A percentile compares a stretch with the other conserved stretches of the same genome.
Evolutionary conservation across 2,329 filamentous ascomycete genomes (phyloP).

Genomic region (Nemania diffusa): DNA sequence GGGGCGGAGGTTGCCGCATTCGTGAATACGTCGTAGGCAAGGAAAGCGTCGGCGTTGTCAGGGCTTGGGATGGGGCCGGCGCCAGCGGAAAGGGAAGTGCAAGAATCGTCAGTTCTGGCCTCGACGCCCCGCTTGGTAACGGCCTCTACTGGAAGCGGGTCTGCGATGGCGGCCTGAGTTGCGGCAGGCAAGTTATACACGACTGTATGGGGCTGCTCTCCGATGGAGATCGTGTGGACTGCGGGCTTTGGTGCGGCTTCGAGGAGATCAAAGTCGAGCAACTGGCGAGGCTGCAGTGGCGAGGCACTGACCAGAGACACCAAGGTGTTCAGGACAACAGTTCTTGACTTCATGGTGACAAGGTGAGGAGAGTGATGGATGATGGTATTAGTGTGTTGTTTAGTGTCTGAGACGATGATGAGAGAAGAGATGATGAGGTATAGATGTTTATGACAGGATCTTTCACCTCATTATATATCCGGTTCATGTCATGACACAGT

Average conservation of each 20-base stretch:
- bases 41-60: constrained; percentile 50
- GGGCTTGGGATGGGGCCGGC: constrained; percentile 47
- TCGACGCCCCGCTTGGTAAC: constrained; percentile 26
- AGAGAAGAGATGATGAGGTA: neutral
- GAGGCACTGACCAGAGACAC: constrained; percentile 36
- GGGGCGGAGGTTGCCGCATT: constrained; percentile 39
- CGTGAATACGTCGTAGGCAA: constrained; percentile 39
- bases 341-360: constrained; percentile 35
- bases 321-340: constrained; percentile 35
- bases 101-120: constrained; percentile 34
- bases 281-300: constrained; percentile 45
- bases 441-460: neutral
- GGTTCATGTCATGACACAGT: neutral
- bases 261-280: constrained; percentile 51
- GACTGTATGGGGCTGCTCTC: constrained; percentile 44
- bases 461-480: constrained; percentile 25
- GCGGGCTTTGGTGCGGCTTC: constrained; percentile 48
- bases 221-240: constrained; percentile 45
- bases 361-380: neutral
- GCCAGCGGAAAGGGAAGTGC: constrained; percentile 41
- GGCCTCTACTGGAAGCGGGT: constrained; percentile 39
- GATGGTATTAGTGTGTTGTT: neutral
- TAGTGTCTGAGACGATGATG: constrained; percentile 8
- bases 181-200: constrained; percentile 46
- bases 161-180: constrained; percentile 40